A percentile compares a stretch with the other conserved stretches of the same genome.
These are phyloP conservation scores for Eucalyptus erythrocorys DNA, from an alignment of 345 rosid species.

Conservation along the genomic window DNA sequence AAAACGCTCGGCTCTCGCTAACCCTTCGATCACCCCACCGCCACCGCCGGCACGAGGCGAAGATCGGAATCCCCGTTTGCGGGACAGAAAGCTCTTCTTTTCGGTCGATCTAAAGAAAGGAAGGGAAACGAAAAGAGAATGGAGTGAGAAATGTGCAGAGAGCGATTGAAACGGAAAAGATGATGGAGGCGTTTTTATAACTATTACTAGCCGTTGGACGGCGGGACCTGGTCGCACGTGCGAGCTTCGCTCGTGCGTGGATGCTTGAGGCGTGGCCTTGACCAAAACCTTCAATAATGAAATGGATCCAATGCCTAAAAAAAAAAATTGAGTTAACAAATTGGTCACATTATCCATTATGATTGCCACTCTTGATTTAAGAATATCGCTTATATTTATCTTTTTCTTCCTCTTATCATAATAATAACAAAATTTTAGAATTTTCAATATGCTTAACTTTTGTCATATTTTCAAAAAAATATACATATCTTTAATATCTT, in stretches of 20 bases:
- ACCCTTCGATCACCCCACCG: not conserved
- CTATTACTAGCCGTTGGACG: not conserved
- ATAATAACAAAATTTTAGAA: accelerated
- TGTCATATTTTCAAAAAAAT: accelerated
- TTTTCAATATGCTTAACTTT: too few species aligned
- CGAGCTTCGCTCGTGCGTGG: not conserved
- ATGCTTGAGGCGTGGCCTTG: not conserved
- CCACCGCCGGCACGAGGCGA: not conserved
- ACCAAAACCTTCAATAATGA: not conserved
- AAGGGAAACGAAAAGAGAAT: not conserved
- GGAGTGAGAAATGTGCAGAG: not conserved
- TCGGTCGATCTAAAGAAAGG: not conserved
- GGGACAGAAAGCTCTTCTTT: not conserved
- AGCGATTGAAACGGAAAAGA: not conserved
- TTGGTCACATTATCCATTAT: not conserved
- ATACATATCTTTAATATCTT: too few species aligned
- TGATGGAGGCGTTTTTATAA: not conserved
- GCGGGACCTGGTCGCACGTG: not conserved
- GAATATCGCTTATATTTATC: too few species aligned
- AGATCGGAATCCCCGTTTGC: not conserved
- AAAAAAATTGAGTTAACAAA: not conserved
- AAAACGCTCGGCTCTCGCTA: not conserved
- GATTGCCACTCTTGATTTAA: not conserved
- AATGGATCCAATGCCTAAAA: not conserved
- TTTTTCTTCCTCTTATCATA: too few species aligned